Conservation (phyloP, 306 rosid genomes). For the Purshia tridentata region DNA sequence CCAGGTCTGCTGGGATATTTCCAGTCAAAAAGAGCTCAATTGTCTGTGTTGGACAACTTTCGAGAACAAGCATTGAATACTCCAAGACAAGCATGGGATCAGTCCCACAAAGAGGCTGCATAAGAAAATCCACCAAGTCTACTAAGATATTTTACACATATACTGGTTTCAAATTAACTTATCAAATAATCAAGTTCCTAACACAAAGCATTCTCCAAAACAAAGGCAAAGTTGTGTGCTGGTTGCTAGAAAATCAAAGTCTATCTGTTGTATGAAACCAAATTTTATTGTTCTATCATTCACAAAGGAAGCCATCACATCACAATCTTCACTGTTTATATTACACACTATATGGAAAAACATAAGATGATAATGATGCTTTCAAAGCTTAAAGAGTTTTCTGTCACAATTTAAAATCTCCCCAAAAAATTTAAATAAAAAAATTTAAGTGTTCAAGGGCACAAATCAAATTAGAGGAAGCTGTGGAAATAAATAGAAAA, state of each 20-base stretch:
- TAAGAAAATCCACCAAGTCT: constrained; percentile 35
- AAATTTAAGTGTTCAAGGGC: too few species aligned
- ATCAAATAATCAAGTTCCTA: neutral
- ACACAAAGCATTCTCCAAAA: neutral
- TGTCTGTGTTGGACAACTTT: constrained; percentile 94
- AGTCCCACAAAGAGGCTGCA: constrained; percentile 88
- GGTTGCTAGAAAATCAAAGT: neutral
- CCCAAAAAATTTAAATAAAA: too few species aligned
- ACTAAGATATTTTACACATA: neutral
- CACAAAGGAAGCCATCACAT: neutral
- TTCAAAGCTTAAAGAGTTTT: too few species aligned
- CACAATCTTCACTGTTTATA: constrained; percentile 10
- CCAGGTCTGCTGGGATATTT: constrained; percentile 95
- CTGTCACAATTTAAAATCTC: too few species aligned
- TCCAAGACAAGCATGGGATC: constrained; percentile 96
- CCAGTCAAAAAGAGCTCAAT: constrained; percentile 92
- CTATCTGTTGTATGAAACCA: too few species aligned
- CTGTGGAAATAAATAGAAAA: too few species aligned
- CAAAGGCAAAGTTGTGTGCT: neutral
- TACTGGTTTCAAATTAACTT: neutral
- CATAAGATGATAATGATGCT: neutral
- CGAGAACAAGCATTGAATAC: constrained; percentile 93
- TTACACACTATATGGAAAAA: constrained; percentile 18
- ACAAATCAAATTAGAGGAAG: too few species aligned
- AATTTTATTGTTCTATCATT: neutral